phyloP scores from a whole-genome alignment of 345 rosid genomes.

The Salix viminalis region DNA sequence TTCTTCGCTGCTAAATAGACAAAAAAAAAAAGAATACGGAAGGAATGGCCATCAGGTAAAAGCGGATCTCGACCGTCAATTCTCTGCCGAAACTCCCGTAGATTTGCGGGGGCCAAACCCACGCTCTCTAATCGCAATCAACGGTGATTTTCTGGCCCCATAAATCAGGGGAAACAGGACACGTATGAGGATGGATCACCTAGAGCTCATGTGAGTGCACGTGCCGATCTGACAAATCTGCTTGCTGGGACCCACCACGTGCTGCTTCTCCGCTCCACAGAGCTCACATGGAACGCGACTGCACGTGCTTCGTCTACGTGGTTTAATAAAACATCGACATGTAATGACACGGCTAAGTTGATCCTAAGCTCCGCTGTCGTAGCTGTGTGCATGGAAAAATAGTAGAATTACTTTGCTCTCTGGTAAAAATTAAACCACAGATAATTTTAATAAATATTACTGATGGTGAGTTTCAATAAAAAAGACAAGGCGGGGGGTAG shows the following conservation, averaged over 20 bases:
- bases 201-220: constrained; percentile 57
- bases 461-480: too few relatives aligned
- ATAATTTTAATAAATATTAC: too few relatives aligned
- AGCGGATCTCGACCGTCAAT: constrained; percentile 38
- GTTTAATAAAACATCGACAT: constrained; percentile 16
- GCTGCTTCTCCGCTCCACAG: not conserved
- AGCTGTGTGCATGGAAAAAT: not conserved
- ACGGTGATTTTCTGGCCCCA: constrained; percentile 27
- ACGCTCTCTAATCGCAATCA: constrained; percentile 17
- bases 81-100: constrained; percentile 14
- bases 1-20: not conserved
- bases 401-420: not conserved
- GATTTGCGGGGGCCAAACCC: not conserved
- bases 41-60: constrained; percentile 7
- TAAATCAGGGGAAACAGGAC: constrained; percentile 21
- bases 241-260: constrained; percentile 49
- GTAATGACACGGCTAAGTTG: constrained; percentile 20
- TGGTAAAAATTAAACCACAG: not conserved
- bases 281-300: not conserved
- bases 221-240: constrained; percentile 41
- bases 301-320: constrained; percentile 26
- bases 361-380: constrained; percentile 7
- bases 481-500: too few relatives aligned
- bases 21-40: constrained; percentile 6
- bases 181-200: constrained; percentile 1